Base-by-base conservation (phyloP, 345 rosid genomes). In the Heritiera littoralis region DNA sequence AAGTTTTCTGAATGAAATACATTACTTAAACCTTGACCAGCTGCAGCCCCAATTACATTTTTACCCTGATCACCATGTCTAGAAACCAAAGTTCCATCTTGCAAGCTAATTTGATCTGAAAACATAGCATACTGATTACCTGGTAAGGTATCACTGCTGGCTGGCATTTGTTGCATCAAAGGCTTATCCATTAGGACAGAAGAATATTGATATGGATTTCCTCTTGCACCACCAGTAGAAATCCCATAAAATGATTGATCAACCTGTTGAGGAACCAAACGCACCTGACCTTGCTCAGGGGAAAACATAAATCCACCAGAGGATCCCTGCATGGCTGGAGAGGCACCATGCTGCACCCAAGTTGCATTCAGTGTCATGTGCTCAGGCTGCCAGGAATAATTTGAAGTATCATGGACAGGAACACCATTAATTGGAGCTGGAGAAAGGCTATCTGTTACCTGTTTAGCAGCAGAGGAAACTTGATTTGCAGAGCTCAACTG, bases 221-320 rank as follows among this genome's bases (percentile, higher is more conserved):
- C 86, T 77, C 89, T 87, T 74, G 89, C 70, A 61, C 88, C 86
- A 75, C 90, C 78, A 56, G 85, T 72, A 65, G 90, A 91, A 79
- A 88, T 85, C 32, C 94, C 94, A 75, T 89, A 85, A 75, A 92
- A 88, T 66, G 99, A 94, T 66, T 83, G 93, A 81, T 89, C 91
- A 82, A 80, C 84, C 74, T 91, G 92, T 59, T 86, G 98, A 63
- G 92, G 86, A 85, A 75, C 84, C 78, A 80, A 76, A 68, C 90
- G 87, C 14, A 80, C 79, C 83, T 90, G 93, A 56, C 88, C 84
- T 74, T 92, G 89, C 79, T 88, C 97, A 77, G 93, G 87, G 76
- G 91, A 78, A 85, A 86, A 83, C 81, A 84, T 80, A 66, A 82
- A 81, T 74, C 97, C 90, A 63, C 81, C 83, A 38, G 97, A 84